Conservation (phyloP, 2,329 filamentous ascomycete species). For the Hymenotorrendiella dingleyae region DNA sequence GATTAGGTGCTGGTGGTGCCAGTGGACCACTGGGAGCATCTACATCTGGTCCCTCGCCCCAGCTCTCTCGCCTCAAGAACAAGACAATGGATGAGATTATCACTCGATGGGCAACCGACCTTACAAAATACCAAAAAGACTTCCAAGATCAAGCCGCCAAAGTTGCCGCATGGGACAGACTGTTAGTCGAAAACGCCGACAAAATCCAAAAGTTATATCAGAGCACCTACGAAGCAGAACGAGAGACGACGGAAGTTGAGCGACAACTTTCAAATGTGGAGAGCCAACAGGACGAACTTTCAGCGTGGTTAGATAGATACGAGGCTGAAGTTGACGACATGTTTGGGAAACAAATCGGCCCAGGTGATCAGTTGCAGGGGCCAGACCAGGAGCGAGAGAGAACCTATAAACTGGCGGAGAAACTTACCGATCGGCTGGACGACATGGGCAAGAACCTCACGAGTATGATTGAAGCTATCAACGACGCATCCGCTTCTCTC, state of each 20-base stretch:
- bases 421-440: constrained; percentile 81
- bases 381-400: constrained; percentile 93
- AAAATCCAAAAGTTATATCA: constrained; percentile 93
- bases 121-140: constrained; percentile 94
- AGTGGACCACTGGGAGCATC: constrained; percentile 64
- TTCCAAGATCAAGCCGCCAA: constrained; percentile 87
- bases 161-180: constrained; percentile 81
- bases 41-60: constrained; percentile 73
- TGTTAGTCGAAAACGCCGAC: constrained; percentile 87
- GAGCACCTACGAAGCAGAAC: constrained; percentile 88
- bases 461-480: constrained; percentile 98
- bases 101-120: constrained; percentile 89
- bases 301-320: constrained; percentile 82
- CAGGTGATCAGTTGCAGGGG: constrained; percentile 69
- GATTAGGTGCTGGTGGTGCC: not conserved
- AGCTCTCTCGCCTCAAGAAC: constrained; percentile 88
- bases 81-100: constrained; percentile 99
- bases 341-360: constrained; percentile 72
- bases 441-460: constrained; percentile 89
- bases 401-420: constrained; percentile 94
- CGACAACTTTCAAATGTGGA: constrained; percentile 85
- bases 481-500: constrained; percentile 80
- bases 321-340: constrained; percentile 88
- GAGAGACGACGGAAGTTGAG: constrained; percentile 89
- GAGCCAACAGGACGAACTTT: constrained; percentile 85